Evolutionary conservation across 352 stramenopile genomes (phyloP).

Genomic region (Phytophthora aleatoria): DNA sequence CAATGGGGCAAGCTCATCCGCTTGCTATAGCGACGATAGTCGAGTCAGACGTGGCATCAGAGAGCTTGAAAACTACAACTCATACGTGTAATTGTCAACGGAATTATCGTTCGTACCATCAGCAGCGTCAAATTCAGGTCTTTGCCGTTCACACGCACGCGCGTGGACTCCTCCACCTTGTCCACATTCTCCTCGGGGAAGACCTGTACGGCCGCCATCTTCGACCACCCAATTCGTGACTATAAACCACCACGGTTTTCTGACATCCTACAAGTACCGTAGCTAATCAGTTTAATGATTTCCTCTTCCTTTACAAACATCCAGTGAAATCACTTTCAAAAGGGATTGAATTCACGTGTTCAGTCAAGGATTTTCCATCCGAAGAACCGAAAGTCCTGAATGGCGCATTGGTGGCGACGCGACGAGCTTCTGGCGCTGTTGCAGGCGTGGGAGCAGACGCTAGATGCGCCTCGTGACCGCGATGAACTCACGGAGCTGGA

Average conservation of each 20-base stretch:
- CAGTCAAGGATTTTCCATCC: slow-evolving; percentile 23
- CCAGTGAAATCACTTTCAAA: slow-evolving; percentile 5
- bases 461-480: slow-evolving; percentile 31
- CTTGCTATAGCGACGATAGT: slow-evolving; percentile 43
- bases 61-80: not conserved
- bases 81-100: not conserved
- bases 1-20: slow-evolving; percentile 90
- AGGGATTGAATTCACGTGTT: slow-evolving; percentile 9
- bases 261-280: slow-evolving; percentile 7
- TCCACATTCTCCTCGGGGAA: slow-evolving; percentile 63
- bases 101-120: slow-evolving; percentile 41
- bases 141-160: slow-evolving; percentile 57
- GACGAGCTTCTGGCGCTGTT: slow-evolving; percentile 38
- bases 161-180: slow-evolving; percentile 57
- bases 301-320: slow-evolving; percentile 7
- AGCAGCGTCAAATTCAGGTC: slow-evolving; percentile 67
- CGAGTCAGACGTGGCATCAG: slow-evolving; percentile 26
- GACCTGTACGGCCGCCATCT: slow-evolving; percentile 39
- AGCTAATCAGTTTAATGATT: slow-evolving; percentile 6
- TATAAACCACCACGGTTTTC: not conserved
- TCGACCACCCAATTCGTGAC: slow-evolving; percentile 13
- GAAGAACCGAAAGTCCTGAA: slow-evolving; percentile 14
- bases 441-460: slow-evolving; percentile 38
- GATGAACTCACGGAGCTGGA: slow-evolving; percentile 28
- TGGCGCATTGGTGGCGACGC: slow-evolving; percentile 39